Percentiles rank a stretch among this genome's conserved stretches.
Evolutionary conservation across 2,329 filamentous ascomycete genomes (phyloP).

Genomic region (Colletotrichum salicis): DNA sequence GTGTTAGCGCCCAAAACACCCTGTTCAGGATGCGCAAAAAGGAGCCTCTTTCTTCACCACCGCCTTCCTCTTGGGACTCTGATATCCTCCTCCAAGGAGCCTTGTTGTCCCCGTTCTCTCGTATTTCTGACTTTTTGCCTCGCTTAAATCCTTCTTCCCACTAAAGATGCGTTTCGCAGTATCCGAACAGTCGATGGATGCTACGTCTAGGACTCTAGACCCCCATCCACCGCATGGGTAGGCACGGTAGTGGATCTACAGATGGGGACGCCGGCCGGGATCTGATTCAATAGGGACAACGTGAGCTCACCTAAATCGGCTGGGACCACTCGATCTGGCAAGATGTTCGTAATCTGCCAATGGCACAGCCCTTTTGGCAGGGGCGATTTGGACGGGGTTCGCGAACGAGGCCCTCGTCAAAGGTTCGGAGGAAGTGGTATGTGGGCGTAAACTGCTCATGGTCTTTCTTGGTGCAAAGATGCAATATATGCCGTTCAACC

Average conservation of each 20-base stretch:
- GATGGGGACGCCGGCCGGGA: constrained; percentile 5
- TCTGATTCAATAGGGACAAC: constrained; percentile 16
- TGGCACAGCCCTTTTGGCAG: constrained; percentile 2
- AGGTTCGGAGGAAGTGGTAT: neutral
- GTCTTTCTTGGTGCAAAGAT: neutral
- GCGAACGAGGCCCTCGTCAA: neutral
- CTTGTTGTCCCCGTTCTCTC: neutral
- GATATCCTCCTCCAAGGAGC: neutral
- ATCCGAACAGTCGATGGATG: neutral
- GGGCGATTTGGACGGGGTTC: constrained; percentile 1
- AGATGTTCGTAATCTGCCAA: constrained; percentile 4
- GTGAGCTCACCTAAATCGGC: constrained; percentile 9
- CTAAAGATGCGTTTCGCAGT: neutral
- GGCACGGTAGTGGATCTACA: constrained; percentile 12
- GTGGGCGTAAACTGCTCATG: neutral
- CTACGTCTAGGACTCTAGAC: neutral
- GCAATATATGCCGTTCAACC: neutral
- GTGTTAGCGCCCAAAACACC: neutral
- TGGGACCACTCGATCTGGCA: constrained; percentile 22
- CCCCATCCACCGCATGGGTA: constrained; percentile 13
- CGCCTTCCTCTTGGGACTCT: neutral
- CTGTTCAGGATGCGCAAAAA: neutral
- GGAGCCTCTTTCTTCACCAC: neutral
- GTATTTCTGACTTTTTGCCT: neutral
- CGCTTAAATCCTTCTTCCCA: neutral